Conservation (phyloP, 2,329 filamentous ascomycete genomes). For the Fusarium proliferatum region DNA sequence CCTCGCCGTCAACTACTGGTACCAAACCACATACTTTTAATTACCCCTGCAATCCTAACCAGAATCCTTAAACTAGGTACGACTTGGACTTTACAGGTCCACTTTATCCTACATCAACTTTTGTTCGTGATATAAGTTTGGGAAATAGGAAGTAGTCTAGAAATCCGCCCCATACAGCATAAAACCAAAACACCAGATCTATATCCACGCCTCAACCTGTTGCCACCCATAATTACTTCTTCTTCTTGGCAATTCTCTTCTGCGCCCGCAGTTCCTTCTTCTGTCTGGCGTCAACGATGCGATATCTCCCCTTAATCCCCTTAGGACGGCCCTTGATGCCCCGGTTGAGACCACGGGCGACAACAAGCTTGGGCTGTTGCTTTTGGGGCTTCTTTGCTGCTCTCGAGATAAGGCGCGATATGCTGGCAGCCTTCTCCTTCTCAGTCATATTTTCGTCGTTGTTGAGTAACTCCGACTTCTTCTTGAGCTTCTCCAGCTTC, state of each 20-base stretch:
- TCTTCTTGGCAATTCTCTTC: conserved; percentile 81
- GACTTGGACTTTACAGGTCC: conserved; percentile 81
- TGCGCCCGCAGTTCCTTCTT: conserved; percentile 92
- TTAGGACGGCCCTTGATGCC: conserved; percentile 84
- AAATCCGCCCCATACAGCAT: conserved; percentile 17
- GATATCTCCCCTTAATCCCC: too few species aligned
- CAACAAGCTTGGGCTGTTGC: conserved; percentile 80
- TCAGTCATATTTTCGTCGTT: conserved; percentile 94
- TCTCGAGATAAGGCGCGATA: conserved; percentile 82
- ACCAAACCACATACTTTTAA: conserved; percentile 36
- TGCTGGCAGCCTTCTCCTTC: conserved; percentile 91
- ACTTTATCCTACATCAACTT: conserved; percentile 71
- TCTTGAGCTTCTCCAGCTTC: conserved; percentile 91
- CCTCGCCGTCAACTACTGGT: conserved; percentile 86
- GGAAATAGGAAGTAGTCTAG: conserved; percentile 17
- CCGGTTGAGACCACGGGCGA: conserved; percentile 85
- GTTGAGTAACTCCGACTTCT: conserved; percentile 91
- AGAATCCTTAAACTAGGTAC: conserved; percentile 64
- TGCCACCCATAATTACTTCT: conserved; percentile 54
- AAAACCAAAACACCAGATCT: conserved; percentile 25
- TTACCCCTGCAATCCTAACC: neutral
- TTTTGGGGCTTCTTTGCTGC: conserved; percentile 88
- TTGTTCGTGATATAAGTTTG: conserved; percentile 58
- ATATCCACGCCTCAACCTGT: conserved; percentile 6
- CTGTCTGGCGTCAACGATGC: too few species aligned